Evolutionary conservation across 345 rosid genomes (phyloP).

Genomic region (Erucastrum elatum): DNA sequence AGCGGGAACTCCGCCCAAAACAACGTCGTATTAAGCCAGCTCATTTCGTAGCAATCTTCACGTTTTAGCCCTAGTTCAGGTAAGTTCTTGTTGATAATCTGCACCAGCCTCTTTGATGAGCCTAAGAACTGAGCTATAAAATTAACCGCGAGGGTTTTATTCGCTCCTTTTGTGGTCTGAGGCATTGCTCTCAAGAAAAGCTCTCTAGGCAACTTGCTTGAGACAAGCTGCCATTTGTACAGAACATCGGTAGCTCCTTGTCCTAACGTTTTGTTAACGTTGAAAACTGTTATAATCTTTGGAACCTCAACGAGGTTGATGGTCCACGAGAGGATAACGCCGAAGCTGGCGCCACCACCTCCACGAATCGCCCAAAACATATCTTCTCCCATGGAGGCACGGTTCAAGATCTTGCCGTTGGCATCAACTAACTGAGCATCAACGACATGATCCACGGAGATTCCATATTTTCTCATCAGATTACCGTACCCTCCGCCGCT

Average conservation of each 20-base stretch:
- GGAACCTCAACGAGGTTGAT: conserved; percentile 56
- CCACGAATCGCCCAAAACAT: conserved; percentile 67
- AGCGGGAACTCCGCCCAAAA: conserved; percentile 30
- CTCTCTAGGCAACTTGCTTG: conserved; percentile 30
- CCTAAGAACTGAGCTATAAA: conserved; percentile 50
- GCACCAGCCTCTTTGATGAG: conserved; percentile 23
- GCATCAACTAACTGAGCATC: conserved; percentile 57
- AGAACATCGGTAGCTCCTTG: conserved; percentile 39
- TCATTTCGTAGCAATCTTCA: conserved; percentile 47
- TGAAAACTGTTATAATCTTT: conserved; percentile 41
- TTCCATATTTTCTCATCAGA: conserved; percentile 57
- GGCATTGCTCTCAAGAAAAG: conserved; percentile 45
- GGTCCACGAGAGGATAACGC: conserved; percentile 49
- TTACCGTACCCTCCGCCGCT: conserved; percentile 62
- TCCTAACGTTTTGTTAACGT: conserved; percentile 32
- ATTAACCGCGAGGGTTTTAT: conserved; percentile 30
- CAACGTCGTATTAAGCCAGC: conserved; percentile 42
- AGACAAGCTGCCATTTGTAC: conserved; percentile 43
- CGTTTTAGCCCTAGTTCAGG: conserved; percentile 44
- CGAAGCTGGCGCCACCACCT: conserved; percentile 61
- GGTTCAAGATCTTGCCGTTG: conserved; percentile 45
- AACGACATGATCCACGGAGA: conserved; percentile 48
- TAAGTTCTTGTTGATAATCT: conserved; percentile 25
- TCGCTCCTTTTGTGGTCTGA: not conserved
- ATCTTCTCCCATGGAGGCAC: conserved; percentile 53